Evolutionary conservation across 305 asterid genomes (phyloP), one percentile per base, ranked within the genome.

Genomic region (Solanum hybrid): DNA sequence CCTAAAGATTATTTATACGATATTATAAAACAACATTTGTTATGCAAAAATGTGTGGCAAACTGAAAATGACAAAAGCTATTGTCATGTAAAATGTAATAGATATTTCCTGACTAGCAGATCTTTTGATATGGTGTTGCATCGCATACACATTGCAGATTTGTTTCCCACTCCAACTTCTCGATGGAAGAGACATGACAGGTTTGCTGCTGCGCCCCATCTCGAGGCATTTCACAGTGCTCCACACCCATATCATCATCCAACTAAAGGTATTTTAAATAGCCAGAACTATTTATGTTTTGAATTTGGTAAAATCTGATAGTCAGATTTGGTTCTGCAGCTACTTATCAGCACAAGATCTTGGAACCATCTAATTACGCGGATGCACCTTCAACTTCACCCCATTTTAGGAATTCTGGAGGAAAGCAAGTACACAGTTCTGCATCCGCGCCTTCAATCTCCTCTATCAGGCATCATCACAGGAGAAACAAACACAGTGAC

Each of bases 391-490:
- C 91, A 31, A 40, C 82, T 16, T 86, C 86, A 36, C 88, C 92
- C 35, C 91, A 88, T 89, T 40, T 38, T 86, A 90, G 92, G 91
- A 93, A 90, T 86, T 93, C 90, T 10, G 79, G 46, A 29, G 90
- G 76, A 89, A 93, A 91, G 89, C 84, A 87, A 84, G 31, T 27
- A 16, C 91, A 90, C 72, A 90, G 69, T 90, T 88, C 92, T 85
- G 93, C 91, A 40, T 86, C 92, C 40, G 87, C 94, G 2, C 92
- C 93, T 86, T 51, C 92, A 3, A 73, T 89, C 86, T 88, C 92
- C 75, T 56, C 89, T 35, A 89, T 92, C 31, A 92, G 89, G 51
- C 89, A 91, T 27, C 94, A 90, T 51, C 93, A 93, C 64, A 81
- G 46, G 14, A 72, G 91, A 90, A 93, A 90, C 88, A 92, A 88